Evolutionary conservation across 768 basidiomycete genomes (phyloP), one percentile per base, ranked within the genome.

Genomic region (Pleurotus ostreatus): DNA sequence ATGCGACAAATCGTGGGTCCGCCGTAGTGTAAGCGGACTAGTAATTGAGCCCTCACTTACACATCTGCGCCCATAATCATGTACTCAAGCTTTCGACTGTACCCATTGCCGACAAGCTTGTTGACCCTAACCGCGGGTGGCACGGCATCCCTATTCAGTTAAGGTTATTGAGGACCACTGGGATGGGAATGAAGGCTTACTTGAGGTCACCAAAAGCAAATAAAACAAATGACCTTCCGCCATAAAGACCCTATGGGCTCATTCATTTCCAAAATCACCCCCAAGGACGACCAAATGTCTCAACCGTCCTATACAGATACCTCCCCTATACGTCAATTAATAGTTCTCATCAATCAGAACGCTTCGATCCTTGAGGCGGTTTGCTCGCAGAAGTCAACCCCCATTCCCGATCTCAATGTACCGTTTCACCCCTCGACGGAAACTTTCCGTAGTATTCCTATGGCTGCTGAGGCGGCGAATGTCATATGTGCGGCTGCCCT

Each of bases 401-500:
- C 55, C 2, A 47, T 70, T 46, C 70, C 70, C 8, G 54, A 63
- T 46, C 61, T 70, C 23, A 39, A 66, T 26, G 49, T 55, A 1
- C 55, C 66, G 8, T 70, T 69, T 54, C 45, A 61, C 9, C 65
- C 64, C 1, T 34, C 55, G 2, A 67, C 67, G 5, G 68, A 69
- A 46, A 65, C 62, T 2, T 71, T 70, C 48, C 65, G 67, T 26
- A 38, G 58, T 8, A 57, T 61, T 40, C 58, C 63, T 2, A 59
- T 25, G 1, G 69, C 65, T 1, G 63, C 64, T 2, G 68, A 71
- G 44, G 68, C 69, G 8, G 65, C 69, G 8, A 64, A 58, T 30
- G 56, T 66, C n/a, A 69, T 68, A 37, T 62, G 62, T 23, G 69
- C 71, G 1, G 71, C 71, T 5, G 69, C 67, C 1, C 47, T 68